A percentile compares a stretch with the other conserved stretches of the same genome.
Evolutionary conservation across 116 monocot species (phyloP).

Genomic region (Thalassia testudinum): DNA sequence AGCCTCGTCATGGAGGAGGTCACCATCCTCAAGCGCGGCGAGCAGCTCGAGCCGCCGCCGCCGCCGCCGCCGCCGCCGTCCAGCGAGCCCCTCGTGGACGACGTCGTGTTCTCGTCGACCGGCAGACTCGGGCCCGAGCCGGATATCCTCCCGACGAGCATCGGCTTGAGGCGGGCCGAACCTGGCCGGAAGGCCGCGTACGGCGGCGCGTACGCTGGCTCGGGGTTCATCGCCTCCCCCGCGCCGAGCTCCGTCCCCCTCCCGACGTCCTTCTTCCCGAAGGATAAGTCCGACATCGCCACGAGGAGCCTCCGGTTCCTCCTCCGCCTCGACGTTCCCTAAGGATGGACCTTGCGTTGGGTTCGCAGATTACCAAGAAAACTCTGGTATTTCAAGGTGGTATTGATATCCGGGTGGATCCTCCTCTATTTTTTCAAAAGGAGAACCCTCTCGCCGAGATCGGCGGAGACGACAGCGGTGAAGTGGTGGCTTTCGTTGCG

Average conservation of each 20-base stretch:
- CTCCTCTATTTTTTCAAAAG: conserved; percentile 39
- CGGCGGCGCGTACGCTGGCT: conserved; percentile 8
- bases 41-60: neutral
- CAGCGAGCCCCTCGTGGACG: neutral
- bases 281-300: neutral
- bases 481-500: too few species aligned
- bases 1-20: conserved; percentile 24
- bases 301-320: conserved; percentile 4
- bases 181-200: too few species aligned
- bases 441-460: neutral
- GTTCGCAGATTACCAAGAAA: neutral
- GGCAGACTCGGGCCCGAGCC: conserved; percentile 12
- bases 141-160: conserved; percentile 6
- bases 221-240: conserved; percentile 15
- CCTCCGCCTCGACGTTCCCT: conserved; percentile 8
- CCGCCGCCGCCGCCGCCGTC: neutral
- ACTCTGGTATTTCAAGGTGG: neutral
- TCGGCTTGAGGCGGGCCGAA: too few species aligned
- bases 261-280: conserved; percentile 8
- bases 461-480: too few species aligned
- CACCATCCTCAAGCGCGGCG: conserved; percentile 22
- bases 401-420: neutral
- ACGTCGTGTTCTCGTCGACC: conserved; percentile 2
- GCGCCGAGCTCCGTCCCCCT: conserved; percentile 24
- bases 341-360: neutral